These are phyloP conservation scores for Fusarium brevicatenulatum DNA, from an alignment of 2,329 filamentous ascomycete species.

Conservation along the genomic window DNA sequence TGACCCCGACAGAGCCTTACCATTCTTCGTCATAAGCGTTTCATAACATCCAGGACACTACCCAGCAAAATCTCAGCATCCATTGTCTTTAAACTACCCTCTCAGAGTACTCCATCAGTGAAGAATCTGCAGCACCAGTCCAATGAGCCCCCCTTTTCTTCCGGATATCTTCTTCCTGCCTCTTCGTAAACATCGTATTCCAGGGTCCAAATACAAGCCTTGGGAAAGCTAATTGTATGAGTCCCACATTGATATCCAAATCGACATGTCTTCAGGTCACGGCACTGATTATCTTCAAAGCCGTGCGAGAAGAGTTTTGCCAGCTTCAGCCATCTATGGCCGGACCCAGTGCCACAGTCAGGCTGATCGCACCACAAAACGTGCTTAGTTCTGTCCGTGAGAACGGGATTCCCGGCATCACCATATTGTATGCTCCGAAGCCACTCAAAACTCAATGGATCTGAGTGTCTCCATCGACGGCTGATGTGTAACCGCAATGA, in stretches of 20 bases:
- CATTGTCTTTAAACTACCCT: too few relatives aligned
- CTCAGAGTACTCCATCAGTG: background rate
- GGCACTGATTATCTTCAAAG: background rate
- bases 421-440: background rate
- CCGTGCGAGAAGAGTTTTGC: background rate
- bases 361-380: constrained; percentile 10
- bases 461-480: background rate
- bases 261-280: fast-evolving
- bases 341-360: background rate
- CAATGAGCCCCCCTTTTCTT: fast-evolving
- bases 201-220: background rate
- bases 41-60: too few relatives aligned
- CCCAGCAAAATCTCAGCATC: too few relatives aligned
- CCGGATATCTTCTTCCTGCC: background rate
- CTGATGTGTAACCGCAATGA: background rate
- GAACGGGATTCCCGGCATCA: background rate
- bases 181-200: background rate
- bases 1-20: too few relatives aligned
- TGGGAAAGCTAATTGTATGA: background rate
- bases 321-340: constrained; percentile 5
- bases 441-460: background rate
- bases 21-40: too few relatives aligned
- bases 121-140: fast-evolving
- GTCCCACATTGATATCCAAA: background rate
- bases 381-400: background rate